Base-by-base conservation (phyloP, 148 eudicot genomes). In the Pouteria glomerata region DNA sequence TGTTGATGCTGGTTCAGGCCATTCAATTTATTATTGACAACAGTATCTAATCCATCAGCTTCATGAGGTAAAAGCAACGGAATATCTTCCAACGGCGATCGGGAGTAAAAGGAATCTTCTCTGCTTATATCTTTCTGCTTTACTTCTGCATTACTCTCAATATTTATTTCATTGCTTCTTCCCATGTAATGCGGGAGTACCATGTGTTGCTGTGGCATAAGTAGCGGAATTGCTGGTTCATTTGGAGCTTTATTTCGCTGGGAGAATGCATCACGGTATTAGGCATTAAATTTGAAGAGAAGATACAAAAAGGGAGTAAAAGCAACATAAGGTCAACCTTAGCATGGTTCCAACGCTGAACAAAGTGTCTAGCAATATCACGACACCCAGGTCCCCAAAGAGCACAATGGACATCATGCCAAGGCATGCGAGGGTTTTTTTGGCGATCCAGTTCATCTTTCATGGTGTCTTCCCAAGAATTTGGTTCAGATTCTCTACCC, bases 361-460 rank as follows among this genome's bases (percentile, higher is more conserved):
- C 97, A 82, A 95, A 95, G 78, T 95, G 98, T 63, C 98, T 86
- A 55, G 98, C 98, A 70, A 89, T 81, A 77, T 95, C 98, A 73
- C 96, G 87, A 72, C 97, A 91, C 65, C 97, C 93, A 55, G 98
- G 98, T 23, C 98, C 98, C 85, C 89, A 86, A 23, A 95, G 85
- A 34, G 97, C 97, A 83, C 98, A 95, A 79, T 95, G 97, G 67
- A 95, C 97, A 82, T 95, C 98, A 82, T 95, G 98, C 98, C 98
- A 95, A 63, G 98, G 98, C 98, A 95, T 95, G 71, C 98, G 98
- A 74, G 98, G 98, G 83, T 81, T 86, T 76, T 85, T 88, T 44
- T 47, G 61, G 31, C 98, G 96, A 65, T 95, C 92, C 56, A 95
- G 67, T 79, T 95, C 96, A 87, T 95, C 98, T 82, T 86, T 95